These are phyloP conservation scores for Fusarium tuaranense DNA, from an alignment of 2,329 filamentous ascomycete genomes.

Conservation along the genomic window DNA sequence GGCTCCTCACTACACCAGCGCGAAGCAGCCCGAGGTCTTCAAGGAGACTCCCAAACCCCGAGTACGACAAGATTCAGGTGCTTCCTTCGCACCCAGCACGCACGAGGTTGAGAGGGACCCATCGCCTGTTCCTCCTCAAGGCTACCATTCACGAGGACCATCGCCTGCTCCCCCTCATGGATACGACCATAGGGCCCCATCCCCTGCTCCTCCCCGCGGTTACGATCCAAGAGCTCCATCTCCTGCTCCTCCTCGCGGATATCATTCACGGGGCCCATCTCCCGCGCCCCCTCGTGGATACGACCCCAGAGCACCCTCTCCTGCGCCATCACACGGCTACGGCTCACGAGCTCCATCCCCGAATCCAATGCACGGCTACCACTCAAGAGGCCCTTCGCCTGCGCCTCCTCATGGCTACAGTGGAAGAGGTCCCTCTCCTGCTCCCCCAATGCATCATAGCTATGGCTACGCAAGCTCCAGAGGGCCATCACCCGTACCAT, in stretches of 20 bases:
- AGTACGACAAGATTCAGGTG: conserved; percentile 56
- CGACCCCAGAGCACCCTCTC: conserved; percentile 45
- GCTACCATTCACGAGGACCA: conserved; percentile 48
- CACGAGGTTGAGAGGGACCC: conserved; percentile 41
- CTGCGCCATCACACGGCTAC: conserved; percentile 47
- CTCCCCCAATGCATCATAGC: conserved; percentile 37
- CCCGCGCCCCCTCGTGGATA: conserved; percentile 38
- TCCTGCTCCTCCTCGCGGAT: conserved; percentile 44
- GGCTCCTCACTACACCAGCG: conserved; percentile 73
- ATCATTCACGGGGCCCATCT: conserved; percentile 48
- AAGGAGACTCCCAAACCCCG: conserved; percentile 55
- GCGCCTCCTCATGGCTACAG: conserved; percentile 46
- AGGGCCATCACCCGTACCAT: conserved; percentile 54
- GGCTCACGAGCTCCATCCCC: conserved; percentile 48
- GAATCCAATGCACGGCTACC: conserved; percentile 36
- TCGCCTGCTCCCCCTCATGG: conserved; percentile 40
- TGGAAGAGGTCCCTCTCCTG: conserved; percentile 48
- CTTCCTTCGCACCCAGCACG: conserved; percentile 48
- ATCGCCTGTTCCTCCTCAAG: conserved; percentile 44
- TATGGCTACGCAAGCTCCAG: conserved; percentile 50
- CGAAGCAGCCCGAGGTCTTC: conserved; percentile 70
- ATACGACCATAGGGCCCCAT: conserved; percentile 47
- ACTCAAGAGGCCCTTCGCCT: conserved; percentile 45
- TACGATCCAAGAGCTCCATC: conserved; percentile 46
- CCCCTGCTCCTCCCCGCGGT: conserved; percentile 41